Evolutionary conservation across 257 asterid species (phyloP), one percentile per base, ranked within the genome.

Genomic region (Plantago major): DNA sequence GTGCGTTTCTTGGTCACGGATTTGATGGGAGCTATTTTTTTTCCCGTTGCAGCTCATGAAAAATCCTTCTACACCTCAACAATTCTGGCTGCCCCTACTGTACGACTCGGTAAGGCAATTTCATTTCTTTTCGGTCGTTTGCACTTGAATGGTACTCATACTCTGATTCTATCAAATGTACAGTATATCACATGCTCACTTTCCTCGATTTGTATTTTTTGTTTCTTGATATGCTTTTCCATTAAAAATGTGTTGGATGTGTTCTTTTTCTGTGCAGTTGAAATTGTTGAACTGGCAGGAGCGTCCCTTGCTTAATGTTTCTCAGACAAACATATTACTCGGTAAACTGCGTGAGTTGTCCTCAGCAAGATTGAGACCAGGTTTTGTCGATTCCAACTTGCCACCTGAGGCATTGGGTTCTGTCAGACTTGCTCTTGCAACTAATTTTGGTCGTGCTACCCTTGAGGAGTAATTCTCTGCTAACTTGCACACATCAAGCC

Each of bases 281-380:
- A 79, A 80, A 66, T 73, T 89, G 76, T 74, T 92, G 51, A 86
- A 81, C 76, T 86, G 99, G 99, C 63, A 72, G 66, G 89, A 77
- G 60, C 70, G 70, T 10, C 88, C 89, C 3, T 67, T 92, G 82
- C 74, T 92, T 19, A 81, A 89, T 48, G 91, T 81, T 44, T 77
- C 95, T 12, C 89, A 92, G 66, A 86, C 96, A 3, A 79, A 84
- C 64, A 68, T 92, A 57, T 62, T 89, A 68, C 70, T 89, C 78
- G 84, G 80, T 65, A 92, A 89, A 76, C 73, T 92, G 73, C 97
- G 89, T 84, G 99, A 92, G 64, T 60, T 89, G 68, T 92, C 96
- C 3, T 72, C 81, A 78, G 96, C 89, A 17, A 84, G 75, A 77
- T 63, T 89, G 73, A 78, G 81, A 15, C 99, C 97, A 14, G 96